These are phyloP conservation scores for Salix purpurea DNA, from an alignment of 345 rosid species.

Conservation along the genomic window DNA sequence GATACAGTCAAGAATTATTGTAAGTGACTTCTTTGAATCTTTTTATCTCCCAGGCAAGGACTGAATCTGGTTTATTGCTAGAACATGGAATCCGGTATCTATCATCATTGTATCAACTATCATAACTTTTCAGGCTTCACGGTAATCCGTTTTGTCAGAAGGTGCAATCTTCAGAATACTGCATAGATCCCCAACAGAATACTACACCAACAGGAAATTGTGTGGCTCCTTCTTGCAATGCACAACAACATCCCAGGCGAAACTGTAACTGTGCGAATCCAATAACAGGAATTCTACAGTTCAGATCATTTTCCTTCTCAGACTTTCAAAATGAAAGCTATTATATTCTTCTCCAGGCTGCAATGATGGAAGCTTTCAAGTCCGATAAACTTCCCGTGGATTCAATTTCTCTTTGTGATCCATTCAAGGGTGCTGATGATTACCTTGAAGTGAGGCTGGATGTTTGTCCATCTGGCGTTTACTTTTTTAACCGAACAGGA, in stretches of 20 bases:
- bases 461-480: background rate
- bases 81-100: background rate
- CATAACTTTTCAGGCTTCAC: background rate
- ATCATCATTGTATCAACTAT: background rate
- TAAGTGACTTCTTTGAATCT: background rate
- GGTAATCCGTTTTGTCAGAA: background rate
- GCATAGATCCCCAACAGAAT: background rate
- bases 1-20: background rate
- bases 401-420: background rate
- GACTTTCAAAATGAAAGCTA: background rate
- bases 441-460: background rate
- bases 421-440: background rate
- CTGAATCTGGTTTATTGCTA: background rate
- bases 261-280: slow-evolving; percentile 8
- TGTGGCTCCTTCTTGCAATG: background rate
- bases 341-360: background rate
- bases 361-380: background rate
- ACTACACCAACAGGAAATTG: background rate
- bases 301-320: background rate
- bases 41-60: background rate
- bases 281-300: background rate
- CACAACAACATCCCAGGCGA: background rate
- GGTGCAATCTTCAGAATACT: background rate
- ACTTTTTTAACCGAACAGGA: background rate
- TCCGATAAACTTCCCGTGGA: background rate